Conservation (phyloP, 192 early-diverging fungal genomes). For the Oehlia diaphana region DNA sequence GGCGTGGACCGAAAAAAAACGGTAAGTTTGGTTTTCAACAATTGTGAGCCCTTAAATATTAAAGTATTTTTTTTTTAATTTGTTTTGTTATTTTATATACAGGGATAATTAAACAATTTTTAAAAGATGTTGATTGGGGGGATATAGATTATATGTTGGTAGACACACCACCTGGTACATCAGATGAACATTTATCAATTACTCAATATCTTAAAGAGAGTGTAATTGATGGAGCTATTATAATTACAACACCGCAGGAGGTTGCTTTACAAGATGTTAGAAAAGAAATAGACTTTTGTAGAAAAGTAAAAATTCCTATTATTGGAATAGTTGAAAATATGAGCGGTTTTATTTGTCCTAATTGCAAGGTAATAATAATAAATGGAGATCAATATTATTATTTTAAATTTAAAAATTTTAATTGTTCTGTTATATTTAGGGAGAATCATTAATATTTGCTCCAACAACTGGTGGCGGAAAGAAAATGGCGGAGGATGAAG, state of each 20-base stretch:
- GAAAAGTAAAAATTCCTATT: slow-evolving; percentile 84
- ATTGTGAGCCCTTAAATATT: background rate
- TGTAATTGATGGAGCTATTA: slow-evolving; percentile 83
- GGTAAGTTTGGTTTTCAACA: slow-evolving; percentile 36
- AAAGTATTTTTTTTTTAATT: background rate
- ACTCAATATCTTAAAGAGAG: slow-evolving; percentile 73
- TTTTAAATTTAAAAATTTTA: slow-evolving; percentile 1
- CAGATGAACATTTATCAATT: slow-evolving; percentile 94
- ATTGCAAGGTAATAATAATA: slow-evolving; percentile 58
- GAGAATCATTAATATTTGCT: slow-evolving; percentile 73
- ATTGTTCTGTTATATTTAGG: slow-evolving; percentile 28
- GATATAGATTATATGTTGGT: slow-evolving; percentile 87
- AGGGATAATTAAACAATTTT: slow-evolving; percentile 93
- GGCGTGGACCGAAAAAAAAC: slow-evolving; percentile 94
- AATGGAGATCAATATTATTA: background rate
- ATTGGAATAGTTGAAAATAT: slow-evolving; percentile 97
- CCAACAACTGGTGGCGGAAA: slow-evolving; percentile 76
- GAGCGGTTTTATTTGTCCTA: slow-evolving; percentile 95
- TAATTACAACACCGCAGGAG: slow-evolving; percentile 96
- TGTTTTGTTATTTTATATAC: background rate
- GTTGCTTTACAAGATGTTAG: slow-evolving; percentile 89
- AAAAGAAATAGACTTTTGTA: slow-evolving; percentile 97
- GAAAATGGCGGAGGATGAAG: slow-evolving; percentile 63
- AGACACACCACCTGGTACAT: slow-evolving; percentile 97
- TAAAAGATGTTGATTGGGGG: slow-evolving; percentile 94